A percentile compares a stretch with the other conserved stretches of the same genome.
Conservation (phyloP, 1,284 basidiomycete species). For the Boletus mariae region DNA sequence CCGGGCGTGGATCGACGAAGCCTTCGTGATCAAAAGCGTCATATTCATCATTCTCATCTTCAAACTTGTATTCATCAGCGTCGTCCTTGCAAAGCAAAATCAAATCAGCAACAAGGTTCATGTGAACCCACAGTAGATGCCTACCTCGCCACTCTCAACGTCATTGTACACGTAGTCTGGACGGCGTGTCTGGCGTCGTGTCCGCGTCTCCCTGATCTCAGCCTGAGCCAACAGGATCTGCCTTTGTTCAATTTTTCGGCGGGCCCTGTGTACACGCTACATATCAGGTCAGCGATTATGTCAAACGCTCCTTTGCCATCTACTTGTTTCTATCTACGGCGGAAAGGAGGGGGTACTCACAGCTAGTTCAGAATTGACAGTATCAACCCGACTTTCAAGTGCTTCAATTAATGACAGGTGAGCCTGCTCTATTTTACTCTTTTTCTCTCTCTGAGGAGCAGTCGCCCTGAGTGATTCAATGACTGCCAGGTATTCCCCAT, state of each 20-base stretch:
- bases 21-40: slow-evolving; percentile 54
- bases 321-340: slow-evolving; percentile 12
- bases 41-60: slow-evolving; percentile 63
- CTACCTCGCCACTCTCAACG: slow-evolving; percentile 60
- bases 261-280: slow-evolving; percentile 65
- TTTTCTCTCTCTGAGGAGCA: slow-evolving; percentile 48
- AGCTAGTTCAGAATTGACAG: slow-evolving; percentile 62
- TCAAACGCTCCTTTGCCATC: slow-evolving; percentile 14
- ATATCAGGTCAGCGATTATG: slow-evolving; percentile 27
- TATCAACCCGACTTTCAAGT: slow-evolving; percentile 59
- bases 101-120: slow-evolving; percentile 18
- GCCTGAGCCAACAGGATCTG: slow-evolving; percentile 64
- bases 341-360: slow-evolving; percentile 44
- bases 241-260: slow-evolving; percentile 66
- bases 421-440: slow-evolving; percentile 49
- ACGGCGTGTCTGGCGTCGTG: slow-evolving; percentile 61
- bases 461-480: slow-evolving; percentile 57
- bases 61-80: slow-evolving; percentile 54
- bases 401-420: slow-evolving; percentile 59
- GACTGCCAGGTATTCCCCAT: slow-evolving; percentile 62
- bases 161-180: slow-evolving; percentile 77
- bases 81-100: slow-evolving; percentile 45
- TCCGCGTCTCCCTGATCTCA: slow-evolving; percentile 73
- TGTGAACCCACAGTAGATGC: slow-evolving; percentile 18
- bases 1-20: slow-evolving; percentile 39